Base-by-base conservation (phyloP, 2,329 filamentous ascomycete species). In the Exophiala viscosa region DNA sequence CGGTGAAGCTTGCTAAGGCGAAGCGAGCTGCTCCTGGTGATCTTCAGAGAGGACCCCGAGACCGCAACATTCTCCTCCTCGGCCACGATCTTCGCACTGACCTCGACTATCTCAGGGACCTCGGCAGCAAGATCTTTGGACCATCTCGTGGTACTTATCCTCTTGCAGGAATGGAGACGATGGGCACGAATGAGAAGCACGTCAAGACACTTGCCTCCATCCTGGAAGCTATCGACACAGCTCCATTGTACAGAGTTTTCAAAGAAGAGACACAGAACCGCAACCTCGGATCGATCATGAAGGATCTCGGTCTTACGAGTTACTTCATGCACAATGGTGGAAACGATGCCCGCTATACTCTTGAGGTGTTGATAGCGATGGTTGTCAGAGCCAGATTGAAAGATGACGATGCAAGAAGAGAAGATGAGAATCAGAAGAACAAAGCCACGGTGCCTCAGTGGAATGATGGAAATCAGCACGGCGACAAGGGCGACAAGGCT, bases 321-420 rank as follows among this genome's bases (percentile, higher is more conserved):
- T 80, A 75, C 68, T 76, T 87, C 61, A 74, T 92, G n/a, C 90
- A 96, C 69, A 95, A 95, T 64, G 90, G 85, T 0, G 81, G 90
- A 1, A 96, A 96, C 60, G 90, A 96, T 66, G 90, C 90, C 0
- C 79, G 84, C 1, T 93, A 87, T 66, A 92, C 89, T 0, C 70
- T 95, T 57, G 83, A 85, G 56, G 86, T 83, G 6, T 80, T 93
- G 76, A 67, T 96, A 5, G 81, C 73, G 4, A 79, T 89, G 54
- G 77, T 76, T 34, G 69, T 82, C 17, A 60, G 62, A 38, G 62
- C 66, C 8, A 59, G 65, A 36, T 39, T 65, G 20, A 44, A 60
- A 28, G 57, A 62, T 14, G 63, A 65, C 39, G 41, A 50, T 20
- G 43, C 40, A n/a, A 40, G 48, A 15, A 48, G 51, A 18, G 39